These are phyloP conservation scores for Cyclaneusma minus DNA, from an alignment of 2,329 filamentous ascomycete species.

Conservation along the genomic window DNA sequence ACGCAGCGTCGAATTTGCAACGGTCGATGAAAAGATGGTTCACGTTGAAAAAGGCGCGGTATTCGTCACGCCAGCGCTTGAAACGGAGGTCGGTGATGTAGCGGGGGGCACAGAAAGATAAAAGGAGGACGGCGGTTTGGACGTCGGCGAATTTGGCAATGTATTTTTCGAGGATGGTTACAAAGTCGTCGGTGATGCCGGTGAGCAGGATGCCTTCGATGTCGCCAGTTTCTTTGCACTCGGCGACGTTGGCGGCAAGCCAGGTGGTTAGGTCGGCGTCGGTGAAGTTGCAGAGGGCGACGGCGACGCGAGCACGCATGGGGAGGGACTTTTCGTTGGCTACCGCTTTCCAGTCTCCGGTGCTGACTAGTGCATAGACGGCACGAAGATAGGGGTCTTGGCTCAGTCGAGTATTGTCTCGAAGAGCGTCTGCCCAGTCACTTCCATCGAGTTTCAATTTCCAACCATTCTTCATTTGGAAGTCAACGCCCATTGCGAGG, in stretches of 20 bases:
- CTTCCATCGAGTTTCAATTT: constrained; percentile 16
- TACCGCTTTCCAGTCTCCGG: constrained; percentile 60
- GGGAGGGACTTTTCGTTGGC: constrained; percentile 59
- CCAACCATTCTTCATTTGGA: constrained; percentile 35
- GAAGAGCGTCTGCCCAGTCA: constrained; percentile 15
- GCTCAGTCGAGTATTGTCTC: constrained; percentile 25
- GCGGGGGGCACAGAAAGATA: constrained; percentile 57
- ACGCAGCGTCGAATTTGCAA: constrained; percentile 64
- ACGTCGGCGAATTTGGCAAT: constrained; percentile 62
- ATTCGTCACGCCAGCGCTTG: constrained; percentile 55
- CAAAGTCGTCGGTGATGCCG: constrained; percentile 55
- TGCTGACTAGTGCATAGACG: constrained; percentile 63
- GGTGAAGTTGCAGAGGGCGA: constrained; percentile 52
- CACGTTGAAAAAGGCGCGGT: constrained; percentile 55
- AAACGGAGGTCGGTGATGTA: constrained; percentile 68
- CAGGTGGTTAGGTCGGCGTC: constrained; percentile 49
- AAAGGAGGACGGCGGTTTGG: constrained; percentile 63
- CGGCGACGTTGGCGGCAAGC: constrained; percentile 47
- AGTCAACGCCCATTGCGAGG: constrained; percentile 49
- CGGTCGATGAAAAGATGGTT: constrained; percentile 62
- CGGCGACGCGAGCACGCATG: constrained; percentile 56
- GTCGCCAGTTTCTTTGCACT: constrained; percentile 49
- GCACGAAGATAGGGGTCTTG: constrained; percentile 68
- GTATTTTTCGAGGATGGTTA: constrained; percentile 64
- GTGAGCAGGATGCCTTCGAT: constrained; percentile 66